Percentiles rank a stretch among this genome's conserved stretches.
Evolutionary conservation across 345 rosid genomes (phyloP).

Genomic region (sweet orange (Citrus sinensis)): DVS_A1.0 CM039165.1:35181501-35182000

Average conservation of each 20-base stretch:
- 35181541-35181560: background rate
- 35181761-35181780: background rate
- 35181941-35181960: background rate
- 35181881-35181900: background rate
- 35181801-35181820: background rate
- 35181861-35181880: background rate
- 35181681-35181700: background rate
- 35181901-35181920: background rate
- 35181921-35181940: background rate
- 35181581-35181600: background rate
- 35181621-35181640: background rate
- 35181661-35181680: background rate
- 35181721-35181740: background rate
- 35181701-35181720: background rate
- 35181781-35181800: background rate
- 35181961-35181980: conserved; percentile 2
- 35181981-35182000: background rate
- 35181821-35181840: background rate
- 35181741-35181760: background rate
- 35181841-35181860: background rate
- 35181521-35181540: background rate
- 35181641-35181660: background rate
- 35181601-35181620: background rate
- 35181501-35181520: background rate
- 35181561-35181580: background rate